Evolutionary conservation across 192 early-diverging fungal species (phyloP).

Genomic region (Podila horticola): DNA sequence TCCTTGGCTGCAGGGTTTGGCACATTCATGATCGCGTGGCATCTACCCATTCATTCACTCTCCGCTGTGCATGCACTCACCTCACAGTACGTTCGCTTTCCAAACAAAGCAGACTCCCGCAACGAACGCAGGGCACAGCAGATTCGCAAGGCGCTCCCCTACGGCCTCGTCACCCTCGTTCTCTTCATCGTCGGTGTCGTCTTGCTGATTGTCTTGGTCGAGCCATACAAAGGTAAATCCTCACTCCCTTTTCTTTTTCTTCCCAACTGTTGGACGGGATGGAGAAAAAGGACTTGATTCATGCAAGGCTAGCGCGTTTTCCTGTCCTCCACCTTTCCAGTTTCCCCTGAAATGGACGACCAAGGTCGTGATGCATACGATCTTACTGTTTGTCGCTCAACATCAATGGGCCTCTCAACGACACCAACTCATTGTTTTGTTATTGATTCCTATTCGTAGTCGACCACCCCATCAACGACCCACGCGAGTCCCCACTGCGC

Average conservation of each 20-base stretch:
- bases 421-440: background rate
- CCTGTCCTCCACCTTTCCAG: too few relatives aligned
- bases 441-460: background rate
- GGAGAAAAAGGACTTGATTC: too few relatives aligned
- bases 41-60: slow-evolving; percentile 7
- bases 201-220: slow-evolving; percentile 32
- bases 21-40: background rate
- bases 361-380: too few relatives aligned
- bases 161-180: slow-evolving; percentile 36
- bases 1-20: background rate
- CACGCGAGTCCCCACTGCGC: slow-evolving; percentile 22
- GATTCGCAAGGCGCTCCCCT: slow-evolving; percentile 23
- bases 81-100: background rate
- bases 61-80: background rate
- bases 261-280: too few relatives aligned
- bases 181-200: slow-evolving; percentile 34
- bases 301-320: too few relatives aligned
- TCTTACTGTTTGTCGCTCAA: too few relatives aligned
- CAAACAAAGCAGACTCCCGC: background rate
- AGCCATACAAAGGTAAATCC: slow-evolving; percentile 22
- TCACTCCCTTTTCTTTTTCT: background rate
- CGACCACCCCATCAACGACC: slow-evolving; percentile 13
- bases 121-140: background rate
- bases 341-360: too few relatives aligned
- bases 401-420: too few relatives aligned